These are phyloP conservation scores for Malus hybrid DNA, from an alignment of 331 rosid genomes.

Conservation along the genomic window DNA sequence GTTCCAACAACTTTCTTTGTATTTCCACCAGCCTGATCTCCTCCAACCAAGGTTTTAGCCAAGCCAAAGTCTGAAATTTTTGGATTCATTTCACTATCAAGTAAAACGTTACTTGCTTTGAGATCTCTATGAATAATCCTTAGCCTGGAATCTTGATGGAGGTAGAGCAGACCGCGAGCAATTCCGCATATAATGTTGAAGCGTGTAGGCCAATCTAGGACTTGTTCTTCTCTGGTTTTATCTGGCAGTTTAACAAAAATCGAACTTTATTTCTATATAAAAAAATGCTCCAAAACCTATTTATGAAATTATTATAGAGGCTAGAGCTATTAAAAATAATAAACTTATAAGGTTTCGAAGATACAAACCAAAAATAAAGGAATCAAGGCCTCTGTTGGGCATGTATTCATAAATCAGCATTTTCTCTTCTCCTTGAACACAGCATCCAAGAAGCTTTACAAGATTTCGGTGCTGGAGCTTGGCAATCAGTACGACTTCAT, in stretches of 20 bases:
- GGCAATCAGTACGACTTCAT: background rate
- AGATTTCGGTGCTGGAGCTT: slow-evolving; percentile 26
- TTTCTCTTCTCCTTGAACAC: no score
- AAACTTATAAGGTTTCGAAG: background rate
- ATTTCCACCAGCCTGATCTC: slow-evolving; percentile 6
- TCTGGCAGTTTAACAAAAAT: slow-evolving; percentile 6
- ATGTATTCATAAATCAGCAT: no score
- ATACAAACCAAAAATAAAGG: slow-evolving; percentile 24
- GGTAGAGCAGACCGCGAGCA: slow-evolving; percentile 31
- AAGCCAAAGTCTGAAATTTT: slow-evolving; percentile 12
- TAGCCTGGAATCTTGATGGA: slow-evolving; percentile 34
- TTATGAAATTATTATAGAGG: background rate
- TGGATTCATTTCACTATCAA: slow-evolving; percentile 14
- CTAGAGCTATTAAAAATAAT: background rate
- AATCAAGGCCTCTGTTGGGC: background rate
- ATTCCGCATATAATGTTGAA: slow-evolving; percentile 22
- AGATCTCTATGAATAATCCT: slow-evolving; percentile 32
- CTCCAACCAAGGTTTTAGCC: background rate
- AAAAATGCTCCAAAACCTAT: background rate
- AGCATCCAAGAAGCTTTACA: slow-evolving; percentile 22
- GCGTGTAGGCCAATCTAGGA: slow-evolving; percentile 23
- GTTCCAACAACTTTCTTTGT: slow-evolving; percentile 9
- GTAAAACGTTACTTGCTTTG: slow-evolving; percentile 31
- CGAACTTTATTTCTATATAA: background rate
- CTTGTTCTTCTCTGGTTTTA: background rate